Conservation (phyloP, 345 rosid species). For the Dovyalis caffra region DNA sequence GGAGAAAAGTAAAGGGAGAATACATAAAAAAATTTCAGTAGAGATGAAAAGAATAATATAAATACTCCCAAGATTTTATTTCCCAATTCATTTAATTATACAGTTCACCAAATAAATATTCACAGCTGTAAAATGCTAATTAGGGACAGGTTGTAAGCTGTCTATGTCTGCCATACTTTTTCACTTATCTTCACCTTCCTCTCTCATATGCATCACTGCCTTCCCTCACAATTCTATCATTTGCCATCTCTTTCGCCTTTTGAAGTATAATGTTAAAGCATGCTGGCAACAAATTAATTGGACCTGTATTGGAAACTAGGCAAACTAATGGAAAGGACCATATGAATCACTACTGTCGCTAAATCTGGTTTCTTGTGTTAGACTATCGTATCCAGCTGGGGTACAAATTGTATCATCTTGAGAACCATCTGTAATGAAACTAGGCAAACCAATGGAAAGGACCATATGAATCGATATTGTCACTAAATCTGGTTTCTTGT, state of each 20-base stretch:
- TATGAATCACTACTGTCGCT: background rate
- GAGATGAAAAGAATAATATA: background rate
- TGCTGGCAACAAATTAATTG: background rate
- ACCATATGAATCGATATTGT: too few species aligned
- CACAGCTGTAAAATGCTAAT: background rate
- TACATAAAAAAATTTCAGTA: background rate
- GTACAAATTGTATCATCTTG: background rate
- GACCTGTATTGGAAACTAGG: background rate
- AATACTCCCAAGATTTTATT: background rate
- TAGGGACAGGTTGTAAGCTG: background rate
- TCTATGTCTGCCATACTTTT: background rate
- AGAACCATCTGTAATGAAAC: background rate
- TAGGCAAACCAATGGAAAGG: too few species aligned
- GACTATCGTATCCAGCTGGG: background rate
- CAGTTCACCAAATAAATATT: background rate
- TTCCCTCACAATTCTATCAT: background rate
- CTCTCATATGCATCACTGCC: background rate
- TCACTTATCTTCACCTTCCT: background rate
- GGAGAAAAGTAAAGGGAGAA: background rate
- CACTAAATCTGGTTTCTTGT: too few species aligned
- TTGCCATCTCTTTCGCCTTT: background rate
- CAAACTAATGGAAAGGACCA: background rate
- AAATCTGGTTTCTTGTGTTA: background rate
- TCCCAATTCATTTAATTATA: background rate
- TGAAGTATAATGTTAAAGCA: background rate